Percentiles rank a stretch among this genome's conserved stretches.
Evolutionary conservation across 108 stramenopile genomes (phyloP).

Genomic region (Licmophora abbreviata): DNA sequence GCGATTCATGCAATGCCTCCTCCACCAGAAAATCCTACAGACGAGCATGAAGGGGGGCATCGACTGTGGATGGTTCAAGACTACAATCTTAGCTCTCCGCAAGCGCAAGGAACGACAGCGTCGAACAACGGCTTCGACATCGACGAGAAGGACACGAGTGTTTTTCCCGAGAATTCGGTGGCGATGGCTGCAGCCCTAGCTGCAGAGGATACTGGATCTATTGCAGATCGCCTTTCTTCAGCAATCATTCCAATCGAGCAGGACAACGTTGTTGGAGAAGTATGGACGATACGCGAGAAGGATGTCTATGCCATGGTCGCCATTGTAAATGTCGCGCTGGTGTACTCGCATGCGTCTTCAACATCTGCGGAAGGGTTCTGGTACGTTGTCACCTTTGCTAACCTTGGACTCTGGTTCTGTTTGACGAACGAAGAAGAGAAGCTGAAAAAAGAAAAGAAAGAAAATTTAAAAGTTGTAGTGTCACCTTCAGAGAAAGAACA

Average conservation of each 20-base stretch:
- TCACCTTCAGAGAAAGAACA: neutral
- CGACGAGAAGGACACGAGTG: too few relatives aligned
- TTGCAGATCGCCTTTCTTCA: constrained; percentile 1
- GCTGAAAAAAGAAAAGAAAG: neutral
- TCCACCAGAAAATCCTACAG: too few relatives aligned
- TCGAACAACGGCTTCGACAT: constrained; percentile 5
- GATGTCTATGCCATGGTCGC: constrained; percentile 18
- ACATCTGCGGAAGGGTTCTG: constrained; percentile 42
- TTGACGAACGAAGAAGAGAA: constrained; percentile 12
- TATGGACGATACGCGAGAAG: constrained; percentile 23
- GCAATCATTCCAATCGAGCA: neutral
- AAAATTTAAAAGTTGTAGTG: neutral
- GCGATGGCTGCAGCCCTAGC: constrained; percentile 5
- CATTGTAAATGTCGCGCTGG: constrained; percentile 33
- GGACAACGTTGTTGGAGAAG: neutral
- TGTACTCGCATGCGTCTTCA: constrained; percentile 30
- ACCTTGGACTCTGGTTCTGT: constrained; percentile 33
- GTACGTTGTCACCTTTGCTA: constrained; percentile 47
- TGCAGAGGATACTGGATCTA: constrained; percentile 1
- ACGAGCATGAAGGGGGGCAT: constrained; percentile 15
- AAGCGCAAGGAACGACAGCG: constrained; percentile 7
- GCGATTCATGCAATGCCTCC: too few relatives aligned
- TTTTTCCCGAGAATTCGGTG: constrained; percentile 1
- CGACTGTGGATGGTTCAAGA: constrained; percentile 28
- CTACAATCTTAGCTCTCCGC: constrained; percentile 22